These are phyloP conservation scores for Lachancea mirantina DNA, from an alignment of 805 yeast genomes.

Conservation along the genomic window DNA sequence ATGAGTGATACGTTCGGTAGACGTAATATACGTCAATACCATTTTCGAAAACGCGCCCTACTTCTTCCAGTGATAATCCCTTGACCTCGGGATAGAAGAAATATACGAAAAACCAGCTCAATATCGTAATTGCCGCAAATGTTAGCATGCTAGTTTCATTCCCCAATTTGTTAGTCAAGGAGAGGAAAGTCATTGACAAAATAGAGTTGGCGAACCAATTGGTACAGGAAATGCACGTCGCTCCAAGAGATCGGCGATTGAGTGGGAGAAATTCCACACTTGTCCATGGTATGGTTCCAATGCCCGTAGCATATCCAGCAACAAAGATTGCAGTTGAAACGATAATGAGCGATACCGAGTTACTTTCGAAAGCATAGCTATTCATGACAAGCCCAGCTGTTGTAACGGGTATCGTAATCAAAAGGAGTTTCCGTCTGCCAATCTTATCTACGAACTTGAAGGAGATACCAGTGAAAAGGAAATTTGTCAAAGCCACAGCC, in stretches of 20 bases:
- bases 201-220: constrained; percentile 37
- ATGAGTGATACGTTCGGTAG: constrained; percentile 26
- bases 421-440: constrained; percentile 41
- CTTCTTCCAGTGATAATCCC: constrained; percentile 39
- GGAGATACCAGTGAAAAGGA: constrained; percentile 48
- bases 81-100: constrained; percentile 39
- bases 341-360: constrained; percentile 20
- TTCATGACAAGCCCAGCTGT: constrained; percentile 31
- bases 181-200: constrained; percentile 33
- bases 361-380: constrained; percentile 25
- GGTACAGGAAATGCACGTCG: constrained; percentile 36
- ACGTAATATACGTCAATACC: constrained; percentile 36
- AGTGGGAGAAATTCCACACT: constrained; percentile 40
- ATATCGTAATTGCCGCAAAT: constrained; percentile 29
- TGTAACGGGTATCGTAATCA: constrained; percentile 38
- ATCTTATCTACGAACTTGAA: constrained; percentile 42
- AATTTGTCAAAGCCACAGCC: constrained; percentile 48
- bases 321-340: constrained; percentile 32
- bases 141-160: constrained; percentile 30
- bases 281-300: constrained; percentile 42
- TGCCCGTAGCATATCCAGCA: constrained; percentile 37
- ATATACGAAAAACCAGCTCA: constrained; percentile 36
- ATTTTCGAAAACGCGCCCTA: constrained; percentile 34
- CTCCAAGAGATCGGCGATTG: constrained; percentile 37
- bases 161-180: constrained; percentile 28